Base-by-base conservation (phyloP, 2,329 filamentous ascomycete species). In the Penicillium sclerotigenum region DNA sequence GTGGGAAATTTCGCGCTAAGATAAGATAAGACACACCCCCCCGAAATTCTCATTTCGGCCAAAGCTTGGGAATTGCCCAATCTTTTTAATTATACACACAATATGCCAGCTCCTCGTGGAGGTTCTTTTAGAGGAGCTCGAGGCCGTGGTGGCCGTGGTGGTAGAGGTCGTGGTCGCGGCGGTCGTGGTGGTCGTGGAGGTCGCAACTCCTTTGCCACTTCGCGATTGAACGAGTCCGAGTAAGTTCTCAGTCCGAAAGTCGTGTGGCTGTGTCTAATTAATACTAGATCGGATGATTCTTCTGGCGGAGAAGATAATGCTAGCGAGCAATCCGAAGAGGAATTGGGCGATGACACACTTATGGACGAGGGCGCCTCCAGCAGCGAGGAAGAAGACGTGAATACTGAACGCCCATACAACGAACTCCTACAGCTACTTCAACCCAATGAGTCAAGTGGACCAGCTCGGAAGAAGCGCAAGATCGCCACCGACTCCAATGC, bases 131-230 rank as follows among this genome's bases (percentile, higher is more conserved):
- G 64, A 56, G 71, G 52, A 47, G 59, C 62, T 24, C 61, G 64
- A 22, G 66, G 61, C 10, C 65, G 68, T 11, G 87, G 89, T 0
- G 81, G 91, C 46, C 91, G 91, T 5, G 81, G 90, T 4, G 81
- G 90, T 34, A 91, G 91, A 8, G 85, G 84, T 37, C 87, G 88
- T 33, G 46, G 57, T 13, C 59, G 50, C 10, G 49, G 49, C 9
- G 41, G 50, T 22, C 36, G 36, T 36, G 42, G 50, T 31, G 43
- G 43, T 20, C 43, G 37, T 20, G 51, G 43, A 20, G 51, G 51
- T 54, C 52, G 45, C 26, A 36, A 29, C 14, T 34, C 57, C 37
- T 77, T 77, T 56, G 59, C 69, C 56, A 65, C 70, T 7, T 76
- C 75, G 34, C 70, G 75, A 55, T 58, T 76, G 28, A 70, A 71